These are phyloP conservation scores for Alternaria alternata DNA, from an alignment of 2,329 filamentous ascomycete species.

Conservation along the genomic window DNA sequence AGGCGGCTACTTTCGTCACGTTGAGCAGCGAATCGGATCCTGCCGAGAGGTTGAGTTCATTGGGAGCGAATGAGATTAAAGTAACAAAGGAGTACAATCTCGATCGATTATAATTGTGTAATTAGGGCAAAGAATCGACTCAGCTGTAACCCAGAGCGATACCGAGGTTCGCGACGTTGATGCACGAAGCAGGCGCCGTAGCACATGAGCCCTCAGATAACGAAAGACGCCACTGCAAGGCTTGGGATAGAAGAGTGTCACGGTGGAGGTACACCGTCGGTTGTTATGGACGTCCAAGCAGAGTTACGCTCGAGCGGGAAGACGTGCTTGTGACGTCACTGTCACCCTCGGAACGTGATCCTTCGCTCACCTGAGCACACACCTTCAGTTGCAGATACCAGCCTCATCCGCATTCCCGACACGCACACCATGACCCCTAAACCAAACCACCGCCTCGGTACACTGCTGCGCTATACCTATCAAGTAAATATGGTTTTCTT, in stretches of 20 bases:
- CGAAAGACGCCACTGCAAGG: neutral
- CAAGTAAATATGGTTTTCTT: conserved; percentile 29
- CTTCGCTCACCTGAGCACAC: neutral
- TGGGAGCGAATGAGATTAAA: conserved; percentile 28
- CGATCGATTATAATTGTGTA: conserved; percentile 18
- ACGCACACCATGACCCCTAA: conserved; percentile 11
- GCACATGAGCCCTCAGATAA: neutral
- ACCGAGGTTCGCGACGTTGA: neutral
- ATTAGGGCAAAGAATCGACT: neutral
- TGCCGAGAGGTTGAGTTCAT: conserved; percentile 15
- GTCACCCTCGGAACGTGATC: neutral
- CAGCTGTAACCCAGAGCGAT: neutral
- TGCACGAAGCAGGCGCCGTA: neutral
- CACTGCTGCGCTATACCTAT: conserved; percentile 24
- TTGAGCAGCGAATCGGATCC: conserved; percentile 22
- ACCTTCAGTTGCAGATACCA: neutral
- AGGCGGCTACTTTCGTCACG: conserved; percentile 27
- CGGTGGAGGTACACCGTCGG: neutral
- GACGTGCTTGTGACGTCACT: conserved; percentile 7
- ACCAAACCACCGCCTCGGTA: conserved; percentile 10
- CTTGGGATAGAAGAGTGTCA: neutral
- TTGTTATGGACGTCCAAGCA: neutral
- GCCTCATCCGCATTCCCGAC: neutral
- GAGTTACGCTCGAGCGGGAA: neutral
- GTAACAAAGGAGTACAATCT: conserved; percentile 32